Evolutionary conservation across 495 filamentous ascomycete species (phyloP).

Genomic region (Tuber indicum): DNA sequence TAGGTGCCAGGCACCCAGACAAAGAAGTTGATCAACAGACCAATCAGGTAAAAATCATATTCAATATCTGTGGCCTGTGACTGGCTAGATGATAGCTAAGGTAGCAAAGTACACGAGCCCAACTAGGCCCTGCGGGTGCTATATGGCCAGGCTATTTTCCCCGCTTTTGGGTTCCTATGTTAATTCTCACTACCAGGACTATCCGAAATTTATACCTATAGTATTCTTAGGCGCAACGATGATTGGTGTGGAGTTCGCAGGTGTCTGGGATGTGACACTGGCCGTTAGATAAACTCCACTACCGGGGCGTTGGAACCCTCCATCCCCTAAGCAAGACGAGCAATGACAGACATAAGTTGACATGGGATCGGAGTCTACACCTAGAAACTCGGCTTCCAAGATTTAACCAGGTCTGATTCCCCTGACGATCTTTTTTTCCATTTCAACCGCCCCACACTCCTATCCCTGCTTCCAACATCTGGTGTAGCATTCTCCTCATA

Average conservation of each 20-base stretch:
- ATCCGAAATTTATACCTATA: background rate
- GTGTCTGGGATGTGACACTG: conserved; percentile 25
- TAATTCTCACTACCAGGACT: background rate
- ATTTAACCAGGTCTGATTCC: background rate
- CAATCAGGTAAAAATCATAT: too few species aligned
- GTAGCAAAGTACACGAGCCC: too few species aligned
- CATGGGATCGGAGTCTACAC: background rate
- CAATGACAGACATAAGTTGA: background rate
- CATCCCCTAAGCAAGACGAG: background rate
- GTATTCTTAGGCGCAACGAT: background rate
- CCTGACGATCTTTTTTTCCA: background rate
- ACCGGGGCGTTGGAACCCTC: background rate
- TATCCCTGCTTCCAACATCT: background rate
- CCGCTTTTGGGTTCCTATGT: background rate
- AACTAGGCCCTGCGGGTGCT: background rate
- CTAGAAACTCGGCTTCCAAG: background rate
- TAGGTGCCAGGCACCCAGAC: too few species aligned
- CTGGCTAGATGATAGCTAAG: too few species aligned
- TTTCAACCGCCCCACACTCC: background rate
- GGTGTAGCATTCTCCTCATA: background rate
- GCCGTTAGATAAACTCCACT: background rate
- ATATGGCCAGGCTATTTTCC: background rate
- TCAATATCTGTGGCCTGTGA: too few species aligned
- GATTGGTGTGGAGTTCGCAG: background rate
- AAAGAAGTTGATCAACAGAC: too few species aligned